Percentiles rank a stretch among this genome's conserved stretches.
Evolutionary conservation across 306 rosid species (phyloP).

Genomic region (Spatholobus suberectus): DNA sequence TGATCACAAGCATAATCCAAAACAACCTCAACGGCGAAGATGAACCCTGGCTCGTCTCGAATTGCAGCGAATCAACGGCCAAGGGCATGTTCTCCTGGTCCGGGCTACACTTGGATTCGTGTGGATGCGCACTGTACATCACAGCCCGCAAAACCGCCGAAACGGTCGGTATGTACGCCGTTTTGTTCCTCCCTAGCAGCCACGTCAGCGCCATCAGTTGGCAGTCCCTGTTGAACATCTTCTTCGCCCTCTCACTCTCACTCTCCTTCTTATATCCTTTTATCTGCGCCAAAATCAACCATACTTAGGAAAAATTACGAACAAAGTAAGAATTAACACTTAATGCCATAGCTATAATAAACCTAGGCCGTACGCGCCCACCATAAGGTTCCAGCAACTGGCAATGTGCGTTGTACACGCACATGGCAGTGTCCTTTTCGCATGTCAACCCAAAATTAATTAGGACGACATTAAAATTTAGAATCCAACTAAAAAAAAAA

Average conservation of each 20-base stretch:
- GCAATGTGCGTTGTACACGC: background rate
- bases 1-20: constrained; percentile 34
- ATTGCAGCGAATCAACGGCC: constrained; percentile 77
- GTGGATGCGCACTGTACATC: constrained; percentile 79
- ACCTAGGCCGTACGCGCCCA: background rate
- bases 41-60: constrained; percentile 46
- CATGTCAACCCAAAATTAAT: background rate
- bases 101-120: constrained; percentile 70
- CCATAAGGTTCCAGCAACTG: background rate
- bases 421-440: constrained; percentile 18
- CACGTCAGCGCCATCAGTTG: constrained; percentile 91
- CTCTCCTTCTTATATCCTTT: constrained; percentile 53
- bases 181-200: constrained; percentile 77
- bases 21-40: constrained; percentile 27
- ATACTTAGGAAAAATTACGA: background rate
- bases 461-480: background rate
- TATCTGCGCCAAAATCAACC: constrained; percentile 46
- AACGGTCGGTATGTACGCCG: constrained; percentile 79
- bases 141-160: constrained; percentile 82
- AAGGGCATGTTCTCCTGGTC: constrained; percentile 93
- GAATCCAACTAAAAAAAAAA: background rate
- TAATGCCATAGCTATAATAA: background rate
- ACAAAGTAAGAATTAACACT: background rate
- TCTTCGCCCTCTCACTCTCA: constrained; percentile 57
- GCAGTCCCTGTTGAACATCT: constrained; percentile 80